Base-by-base conservation (phyloP, 352 stramenopile species). In the Phytophthora brassicae region DNA sequence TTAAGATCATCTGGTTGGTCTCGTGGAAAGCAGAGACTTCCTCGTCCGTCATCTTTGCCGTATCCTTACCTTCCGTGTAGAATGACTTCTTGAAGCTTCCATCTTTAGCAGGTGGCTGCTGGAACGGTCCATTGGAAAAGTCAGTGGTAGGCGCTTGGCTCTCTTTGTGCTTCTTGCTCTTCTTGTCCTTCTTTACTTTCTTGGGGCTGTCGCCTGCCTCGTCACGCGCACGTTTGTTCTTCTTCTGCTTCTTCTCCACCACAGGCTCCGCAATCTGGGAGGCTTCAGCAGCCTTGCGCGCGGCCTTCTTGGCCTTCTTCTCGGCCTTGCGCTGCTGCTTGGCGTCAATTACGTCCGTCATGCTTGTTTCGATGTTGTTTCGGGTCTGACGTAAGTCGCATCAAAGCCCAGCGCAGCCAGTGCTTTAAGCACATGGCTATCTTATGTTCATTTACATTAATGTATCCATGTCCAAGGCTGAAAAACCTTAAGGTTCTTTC, bases 11-110 rank as follows among this genome's bases (percentile, higher is more conserved):
- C 56, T 91, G 72, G 60, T 95, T 76, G 41, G 77, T 64, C 49
- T 91, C 74, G 67, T 97, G 95, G 80, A 96, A 97, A 51, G 85
- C 90, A 6, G 81, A 43, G 41, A 92, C 76, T 31, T 96, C 83
- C 1, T 86, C 78, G 49, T 96, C 77, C 16, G 84, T 89, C 78
- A 86, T 88, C 60, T 76, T 89, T 57, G 56, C 81, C 3, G 82
- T 90, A 33, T 82, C 71, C 49, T 75, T 66, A 64, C 77, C 84
- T 47, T 94, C 84, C 26, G 75, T 76, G 74, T 97, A 97, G 58
- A 94, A 95, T 17, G 83, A 59, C 76, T 95, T 95, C 47, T 83
- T 84, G 65, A 93, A 95, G 64, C 71, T 86, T 50, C 83, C 81
- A 49, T 90, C 83, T 42, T 56, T 72, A 16, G 86, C 62, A 9